Evolutionary conservation across 208 protist genomes (phyloP).

Genomic region (Trypanosomatidae sp.): DNA sequence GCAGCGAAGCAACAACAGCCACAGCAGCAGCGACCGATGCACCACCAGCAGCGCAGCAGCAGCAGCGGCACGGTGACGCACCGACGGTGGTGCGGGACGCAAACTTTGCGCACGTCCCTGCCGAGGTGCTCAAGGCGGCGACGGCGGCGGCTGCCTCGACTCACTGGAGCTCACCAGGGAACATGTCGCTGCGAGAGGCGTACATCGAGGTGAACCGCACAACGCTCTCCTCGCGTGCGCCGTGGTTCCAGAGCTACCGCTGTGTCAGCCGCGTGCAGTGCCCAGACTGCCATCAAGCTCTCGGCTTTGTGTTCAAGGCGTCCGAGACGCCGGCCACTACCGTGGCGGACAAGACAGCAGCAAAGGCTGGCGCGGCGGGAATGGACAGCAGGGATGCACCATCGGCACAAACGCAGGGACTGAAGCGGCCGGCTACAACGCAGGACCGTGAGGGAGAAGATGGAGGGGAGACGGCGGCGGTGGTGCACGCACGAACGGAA

Average conservation of each 20-base stretch:
- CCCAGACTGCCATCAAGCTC: conserved; percentile 73
- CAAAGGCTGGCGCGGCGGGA: not conserved
- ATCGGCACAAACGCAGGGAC: conserved; percentile 6
- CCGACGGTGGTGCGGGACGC: conserved; percentile 19
- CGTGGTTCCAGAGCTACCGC: conserved; percentile 68
- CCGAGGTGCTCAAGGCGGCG: conserved; percentile 34
- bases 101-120: conserved; percentile 26
- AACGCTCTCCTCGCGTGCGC: conserved; percentile 54
- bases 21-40: not conserved
- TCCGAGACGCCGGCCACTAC: too few relatives aligned
- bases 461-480: too few relatives aligned
- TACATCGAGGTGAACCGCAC: conserved; percentile 63
- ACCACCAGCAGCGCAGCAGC: not conserved
- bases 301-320: conserved; percentile 65
- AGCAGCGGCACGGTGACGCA: not conserved
- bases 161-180: conserved; percentile 50
- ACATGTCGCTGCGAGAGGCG: conserved; percentile 64
- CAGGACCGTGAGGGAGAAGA: not conserved
- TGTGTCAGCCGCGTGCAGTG: conserved; percentile 60
- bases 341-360: not conserved
- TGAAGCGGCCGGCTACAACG: conserved; percentile 19
- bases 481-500: too few relatives aligned
- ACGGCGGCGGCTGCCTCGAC: conserved; percentile 29
- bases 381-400: not conserved
- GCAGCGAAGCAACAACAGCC: not conserved